phyloP scores from a whole-genome alignment of 768 basidiomycete genomes.

The Phanerochaete sordida region DNA sequence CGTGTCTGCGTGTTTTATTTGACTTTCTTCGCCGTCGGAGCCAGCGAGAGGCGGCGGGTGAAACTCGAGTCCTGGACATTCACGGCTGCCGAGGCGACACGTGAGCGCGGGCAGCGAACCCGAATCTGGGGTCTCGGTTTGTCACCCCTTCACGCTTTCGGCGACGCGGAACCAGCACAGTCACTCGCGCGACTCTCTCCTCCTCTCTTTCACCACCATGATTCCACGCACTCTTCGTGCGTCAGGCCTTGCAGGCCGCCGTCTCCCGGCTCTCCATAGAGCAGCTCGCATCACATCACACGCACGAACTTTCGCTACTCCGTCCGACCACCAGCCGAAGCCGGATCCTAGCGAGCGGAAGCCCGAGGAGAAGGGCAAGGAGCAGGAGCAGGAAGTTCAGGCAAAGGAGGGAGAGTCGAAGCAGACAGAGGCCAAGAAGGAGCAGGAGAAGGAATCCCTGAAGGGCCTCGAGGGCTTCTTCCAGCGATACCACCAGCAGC shows the following conservation, averaged over 20 bases:
- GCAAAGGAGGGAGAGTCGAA: constrained; percentile 30
- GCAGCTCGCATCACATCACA: constrained; percentile 17
- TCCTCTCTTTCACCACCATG: constrained; percentile 39
- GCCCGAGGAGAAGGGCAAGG: constrained; percentile 32
- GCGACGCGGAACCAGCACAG: background rate
- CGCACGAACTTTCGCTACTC: constrained; percentile 46
- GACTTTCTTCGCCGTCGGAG: background rate
- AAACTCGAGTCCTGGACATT: too few relatives aligned
- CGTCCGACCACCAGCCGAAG: constrained; percentile 34
- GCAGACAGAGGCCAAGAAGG: constrained; percentile 29
- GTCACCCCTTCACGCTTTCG: constrained; percentile 15
- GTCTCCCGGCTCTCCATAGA: constrained; percentile 31
- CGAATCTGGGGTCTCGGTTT: constrained; percentile 19
- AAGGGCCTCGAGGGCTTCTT: constrained; percentile 79
- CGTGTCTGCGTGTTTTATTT: too few relatives aligned
- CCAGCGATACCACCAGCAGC: constrained; percentile 51
- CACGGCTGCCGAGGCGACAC: constrained; percentile 2
- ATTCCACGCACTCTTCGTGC: constrained; percentile 62
- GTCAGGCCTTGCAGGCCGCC: constrained; percentile 40
- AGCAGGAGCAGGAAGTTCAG: constrained; percentile 16
- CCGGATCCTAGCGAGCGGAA: constrained; percentile 21
- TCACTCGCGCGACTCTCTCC: background rate
- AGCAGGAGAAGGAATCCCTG: constrained; percentile 40
- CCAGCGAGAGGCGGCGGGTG: background rate
- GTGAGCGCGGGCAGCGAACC: constrained; percentile 8